A percentile compares a stretch with the other conserved stretches of the same genome.
phyloP scores from a whole-genome alignment of 495 filamentous ascomycete genomes.

The Annulohypoxylon stygium region DNA sequence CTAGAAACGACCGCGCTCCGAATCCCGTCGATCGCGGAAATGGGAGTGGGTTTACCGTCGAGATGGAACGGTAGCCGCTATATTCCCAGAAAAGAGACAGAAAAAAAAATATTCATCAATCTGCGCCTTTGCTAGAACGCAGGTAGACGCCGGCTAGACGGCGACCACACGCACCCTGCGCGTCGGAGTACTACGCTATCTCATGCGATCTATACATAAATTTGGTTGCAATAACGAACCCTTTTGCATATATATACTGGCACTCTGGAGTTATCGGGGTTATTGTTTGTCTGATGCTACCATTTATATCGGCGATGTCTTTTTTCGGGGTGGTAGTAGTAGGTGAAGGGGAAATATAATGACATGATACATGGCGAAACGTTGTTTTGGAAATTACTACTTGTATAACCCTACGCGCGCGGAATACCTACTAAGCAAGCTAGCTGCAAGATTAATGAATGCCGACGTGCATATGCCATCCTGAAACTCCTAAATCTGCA shows the following conservation, averaged over 20 bases:
- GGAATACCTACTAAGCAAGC: background rate
- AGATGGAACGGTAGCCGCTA: background rate
- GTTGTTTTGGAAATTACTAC: conserved; percentile 11
- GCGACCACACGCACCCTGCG: background rate
- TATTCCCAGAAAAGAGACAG: background rate
- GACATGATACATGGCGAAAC: conserved; percentile 27
- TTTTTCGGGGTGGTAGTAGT: background rate
- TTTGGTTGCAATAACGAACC: conserved; percentile 10
- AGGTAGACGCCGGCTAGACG: too few relatives aligned
- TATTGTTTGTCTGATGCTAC: conserved; percentile 4
- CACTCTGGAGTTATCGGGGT: background rate
- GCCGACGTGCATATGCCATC: background rate
- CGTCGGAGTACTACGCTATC: background rate
- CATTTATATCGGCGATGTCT: background rate
- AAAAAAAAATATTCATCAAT: too few relatives aligned
- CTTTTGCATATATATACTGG: conserved; percentile 8
- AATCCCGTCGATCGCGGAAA: background rate
- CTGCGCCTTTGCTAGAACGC: too few relatives aligned
- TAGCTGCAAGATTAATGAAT: conserved; percentile 10
- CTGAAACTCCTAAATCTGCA: background rate
- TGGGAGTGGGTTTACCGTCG: background rate
- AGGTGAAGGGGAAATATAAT: background rate
- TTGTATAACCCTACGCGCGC: conserved; percentile 19
- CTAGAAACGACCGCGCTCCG: background rate
- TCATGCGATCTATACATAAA: conserved; percentile 3